These are phyloP conservation scores for Komagataella phaffii DNA, from an alignment of 805 yeast genomes.

Conservation along the genomic window DNA sequence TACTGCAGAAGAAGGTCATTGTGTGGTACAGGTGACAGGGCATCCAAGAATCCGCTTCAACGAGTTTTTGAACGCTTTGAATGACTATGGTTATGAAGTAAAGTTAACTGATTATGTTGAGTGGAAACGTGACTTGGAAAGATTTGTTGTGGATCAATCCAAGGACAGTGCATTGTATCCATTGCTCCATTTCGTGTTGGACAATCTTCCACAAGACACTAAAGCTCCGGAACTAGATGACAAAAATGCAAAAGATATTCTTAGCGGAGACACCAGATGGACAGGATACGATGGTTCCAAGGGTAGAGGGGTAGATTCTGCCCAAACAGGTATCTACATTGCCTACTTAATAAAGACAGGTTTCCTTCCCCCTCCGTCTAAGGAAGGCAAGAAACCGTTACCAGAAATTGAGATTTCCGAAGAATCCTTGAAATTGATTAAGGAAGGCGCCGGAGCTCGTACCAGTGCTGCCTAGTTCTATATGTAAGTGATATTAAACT, in stretches of 20 bases:
- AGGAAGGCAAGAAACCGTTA: conserved; percentile 24
- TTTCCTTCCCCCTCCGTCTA: conserved; percentile 55
- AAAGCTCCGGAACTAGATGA: conserved; percentile 96
- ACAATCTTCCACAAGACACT: conserved; percentile 79
- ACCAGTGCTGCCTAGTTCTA: conserved; percentile 37
- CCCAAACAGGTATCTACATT: conserved; percentile 62
- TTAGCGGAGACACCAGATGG: conserved; percentile 46
- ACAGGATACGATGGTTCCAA: conserved; percentile 52
- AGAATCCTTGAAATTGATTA: conserved; percentile 43
- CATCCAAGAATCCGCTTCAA: conserved; percentile 85
- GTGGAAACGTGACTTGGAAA: conserved; percentile 73
- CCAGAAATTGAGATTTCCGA: conserved; percentile 45
- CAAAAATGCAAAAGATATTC: conserved; percentile 57
- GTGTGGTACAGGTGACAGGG: conserved; percentile 93
- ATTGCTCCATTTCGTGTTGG: conserved; percentile 84
- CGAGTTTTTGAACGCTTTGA: conserved; percentile 55
- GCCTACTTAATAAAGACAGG: conserved; percentile 72
- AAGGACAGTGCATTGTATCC: conserved; percentile 87
- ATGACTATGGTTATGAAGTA: conserved; percentile 61
- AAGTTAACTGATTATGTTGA: conserved; percentile 49
- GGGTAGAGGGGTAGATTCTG: conserved; percentile 65
- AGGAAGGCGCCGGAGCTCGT: conserved; percentile 66
- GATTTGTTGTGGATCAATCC: conserved; percentile 57
- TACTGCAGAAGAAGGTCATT: conserved; percentile 15
- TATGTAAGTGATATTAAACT: background rate